Percentiles rank a stretch among this genome's conserved stretches.
phyloP scores from a whole-genome alignment of 768 basidiomycete species.

The Tylopilus sp. region DNA sequence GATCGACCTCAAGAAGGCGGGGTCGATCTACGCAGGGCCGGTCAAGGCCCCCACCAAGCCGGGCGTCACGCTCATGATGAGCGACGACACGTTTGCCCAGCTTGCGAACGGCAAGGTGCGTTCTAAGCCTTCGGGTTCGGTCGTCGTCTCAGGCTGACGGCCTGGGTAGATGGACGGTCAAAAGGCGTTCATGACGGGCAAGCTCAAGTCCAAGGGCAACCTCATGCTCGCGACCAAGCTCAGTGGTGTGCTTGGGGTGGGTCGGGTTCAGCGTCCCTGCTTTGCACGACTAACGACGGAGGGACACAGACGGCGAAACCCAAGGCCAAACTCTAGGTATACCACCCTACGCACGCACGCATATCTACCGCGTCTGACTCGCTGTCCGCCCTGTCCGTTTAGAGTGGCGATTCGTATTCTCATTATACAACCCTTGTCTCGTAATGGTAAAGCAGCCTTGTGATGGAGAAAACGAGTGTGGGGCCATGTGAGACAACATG shows the following conservation, averaged over 20 bases:
- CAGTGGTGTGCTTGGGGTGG: constrained; percentile 75
- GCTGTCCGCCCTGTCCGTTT: not conserved
- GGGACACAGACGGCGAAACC: constrained; percentile 28
- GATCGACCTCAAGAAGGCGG: constrained; percentile 88
- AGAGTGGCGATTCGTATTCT: constrained; percentile 17
- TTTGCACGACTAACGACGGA: not conserved
- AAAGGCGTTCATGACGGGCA: constrained; percentile 95
- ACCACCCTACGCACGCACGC: not conserved
- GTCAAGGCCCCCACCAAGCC: constrained; percentile 51
- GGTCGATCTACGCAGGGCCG: constrained; percentile 69
- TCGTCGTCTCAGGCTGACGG: not conserved
- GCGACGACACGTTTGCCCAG: constrained; percentile 70
- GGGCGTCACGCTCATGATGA: constrained; percentile 78
- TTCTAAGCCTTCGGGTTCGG: not conserved
- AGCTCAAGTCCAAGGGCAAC: constrained; percentile 88
- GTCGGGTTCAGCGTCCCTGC: not conserved
- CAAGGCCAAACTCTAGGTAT: constrained; percentile 42
- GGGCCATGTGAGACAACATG: not conserved
- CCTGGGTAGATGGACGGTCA: constrained; percentile 72
- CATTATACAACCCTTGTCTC: constrained; percentile 13
- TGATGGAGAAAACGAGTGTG: constrained; percentile 10
- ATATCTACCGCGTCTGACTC: not conserved
- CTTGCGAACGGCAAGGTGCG: constrained; percentile 72
- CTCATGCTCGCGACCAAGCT: constrained; percentile 95
- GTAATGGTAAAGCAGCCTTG: not conserved